These are phyloP conservation scores for Eimeria zaria DNA, from an alignment of 169 alveolate species.

Conservation along the genomic window DNA sequence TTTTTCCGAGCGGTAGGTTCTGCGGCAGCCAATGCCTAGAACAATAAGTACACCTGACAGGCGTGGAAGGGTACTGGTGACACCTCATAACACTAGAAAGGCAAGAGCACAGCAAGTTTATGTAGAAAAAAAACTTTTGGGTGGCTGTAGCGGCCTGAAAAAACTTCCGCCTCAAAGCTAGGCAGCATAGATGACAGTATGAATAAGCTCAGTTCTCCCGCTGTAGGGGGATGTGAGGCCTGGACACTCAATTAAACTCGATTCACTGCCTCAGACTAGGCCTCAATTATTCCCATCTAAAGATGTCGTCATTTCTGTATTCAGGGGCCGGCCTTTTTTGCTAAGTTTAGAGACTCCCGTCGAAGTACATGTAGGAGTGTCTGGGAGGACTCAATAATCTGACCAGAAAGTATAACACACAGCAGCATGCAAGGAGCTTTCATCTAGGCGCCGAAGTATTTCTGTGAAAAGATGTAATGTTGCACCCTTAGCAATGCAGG, in stretches of 20 bases:
- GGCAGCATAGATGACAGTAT: neutral
- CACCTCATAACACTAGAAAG: neutral
- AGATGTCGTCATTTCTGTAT: neutral
- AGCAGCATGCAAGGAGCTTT: neutral
- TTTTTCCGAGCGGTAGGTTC: too few relatives aligned
- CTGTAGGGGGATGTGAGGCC: too few relatives aligned
- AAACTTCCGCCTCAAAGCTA: neutral
- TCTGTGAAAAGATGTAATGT: neutral
- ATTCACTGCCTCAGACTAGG: too few relatives aligned
- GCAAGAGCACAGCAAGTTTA: neutral
- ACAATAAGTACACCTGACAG: too few relatives aligned
- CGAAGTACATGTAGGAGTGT: conserved; percentile 95
- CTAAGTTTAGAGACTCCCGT: conserved; percentile 92
- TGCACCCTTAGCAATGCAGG: neutral
- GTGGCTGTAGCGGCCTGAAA: neutral
- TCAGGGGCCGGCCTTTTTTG: conserved; percentile 76
- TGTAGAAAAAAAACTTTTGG: neutral
- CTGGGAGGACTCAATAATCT: conserved; percentile 96
- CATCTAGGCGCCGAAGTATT: neutral
- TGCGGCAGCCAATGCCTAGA: too few relatives aligned
- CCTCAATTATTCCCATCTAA: too few relatives aligned
- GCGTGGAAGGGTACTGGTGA: neutral
- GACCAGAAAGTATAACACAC: neutral
- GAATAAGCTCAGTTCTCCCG: too few relatives aligned
- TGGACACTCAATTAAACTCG: too few relatives aligned